A percentile compares a stretch with the other conserved stretches of the same genome.
Evolutionary conservation across 352 stramenopile species (phyloP).

Genomic region (Pythium plurisporium): DNA sequence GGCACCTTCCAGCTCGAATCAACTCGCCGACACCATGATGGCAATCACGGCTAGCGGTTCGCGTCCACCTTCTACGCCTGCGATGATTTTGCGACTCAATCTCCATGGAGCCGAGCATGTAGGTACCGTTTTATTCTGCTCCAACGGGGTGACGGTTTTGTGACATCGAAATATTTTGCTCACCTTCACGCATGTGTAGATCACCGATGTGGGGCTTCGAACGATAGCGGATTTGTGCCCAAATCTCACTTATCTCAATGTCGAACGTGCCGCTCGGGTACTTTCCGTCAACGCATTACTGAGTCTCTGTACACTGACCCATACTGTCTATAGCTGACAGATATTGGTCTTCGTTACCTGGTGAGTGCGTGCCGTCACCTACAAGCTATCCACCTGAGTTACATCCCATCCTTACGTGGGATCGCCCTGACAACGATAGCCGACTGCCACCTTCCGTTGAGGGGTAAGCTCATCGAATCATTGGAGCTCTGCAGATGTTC

Average conservation of each 20-base stretch:
- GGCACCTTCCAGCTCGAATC: conserved; percentile 23
- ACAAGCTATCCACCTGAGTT: conserved; percentile 50
- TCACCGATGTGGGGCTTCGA: conserved; percentile 41
- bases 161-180: no score
- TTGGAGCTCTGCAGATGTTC: no score
- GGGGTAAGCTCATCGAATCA: conserved; percentile 26
- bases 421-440: conserved; percentile 48
- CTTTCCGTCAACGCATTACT: no score
- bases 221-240: conserved; percentile 30
- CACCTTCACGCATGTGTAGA: conserved; percentile 15
- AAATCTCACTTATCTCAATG: conserved; percentile 38
- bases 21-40: conserved; percentile 27
- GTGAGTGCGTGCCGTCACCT: conserved; percentile 44
- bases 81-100: conserved; percentile 30
- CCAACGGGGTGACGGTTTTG: no score
- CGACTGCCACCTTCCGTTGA: conserved; percentile 44
- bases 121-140: no score
- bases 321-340: conserved; percentile 39
- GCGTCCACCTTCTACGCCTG: background rate
- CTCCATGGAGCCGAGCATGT: conserved; percentile 57
- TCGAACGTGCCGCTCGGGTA: conserved; percentile 42
- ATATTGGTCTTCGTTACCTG: conserved; percentile 49
- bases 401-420: conserved; percentile 45
- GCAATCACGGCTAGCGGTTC: background rate
- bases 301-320: background rate